Percentiles rank a stretch among this genome's conserved stretches.
These are phyloP conservation scores for Miscanthus sacchariflorus DNA, from an alignment of 202 grass and related monocot genomes.

Conservation along the genomic window DNA sequence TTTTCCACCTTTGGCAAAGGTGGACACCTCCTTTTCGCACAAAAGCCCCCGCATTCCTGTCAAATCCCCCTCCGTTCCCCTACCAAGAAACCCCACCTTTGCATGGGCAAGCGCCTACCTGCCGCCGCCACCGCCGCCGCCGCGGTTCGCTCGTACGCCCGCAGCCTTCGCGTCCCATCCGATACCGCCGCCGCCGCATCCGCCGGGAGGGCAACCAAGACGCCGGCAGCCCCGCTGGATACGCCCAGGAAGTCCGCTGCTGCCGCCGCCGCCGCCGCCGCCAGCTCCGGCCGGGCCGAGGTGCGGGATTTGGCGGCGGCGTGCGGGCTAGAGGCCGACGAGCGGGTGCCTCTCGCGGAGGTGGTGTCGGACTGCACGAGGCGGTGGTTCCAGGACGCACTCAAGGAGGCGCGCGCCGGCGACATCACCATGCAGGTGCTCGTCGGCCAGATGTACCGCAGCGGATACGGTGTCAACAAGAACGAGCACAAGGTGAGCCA, in stretches of 20 bases:
- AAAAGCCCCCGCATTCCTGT: conserved; percentile 34
- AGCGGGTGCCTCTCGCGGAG: conserved; percentile 70
- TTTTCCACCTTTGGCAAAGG: conserved; percentile 44
- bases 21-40: conserved; percentile 45
- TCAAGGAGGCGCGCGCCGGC: conserved; percentile 91
- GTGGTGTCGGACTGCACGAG: conserved; percentile 89
- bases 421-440: conserved; percentile 94
- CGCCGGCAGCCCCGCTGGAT: conserved; percentile 41
- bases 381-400: conserved; percentile 94
- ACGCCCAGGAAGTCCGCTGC: conserved; percentile 47
- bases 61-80: neutral
- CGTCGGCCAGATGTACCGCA: conserved; percentile 98
- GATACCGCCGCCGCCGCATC: neutral
- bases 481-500: conserved; percentile 77
- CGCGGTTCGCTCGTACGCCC: conserved; percentile 48
- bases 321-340: conserved; percentile 51
- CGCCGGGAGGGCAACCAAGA: conserved; percentile 36
- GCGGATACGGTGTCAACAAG: conserved; percentile 70
- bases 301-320: conserved; percentile 58
- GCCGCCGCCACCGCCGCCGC: conserved; percentile 49
- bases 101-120: conserved; percentile 65
- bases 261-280: conserved; percentile 14
- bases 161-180: conserved; percentile 4
- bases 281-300: conserved; percentile 42
- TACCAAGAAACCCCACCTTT: conserved; percentile 47